Evolutionary conservation across 345 rosid species (phyloP).

Genomic region (Euphorbia lathyris): DNA sequence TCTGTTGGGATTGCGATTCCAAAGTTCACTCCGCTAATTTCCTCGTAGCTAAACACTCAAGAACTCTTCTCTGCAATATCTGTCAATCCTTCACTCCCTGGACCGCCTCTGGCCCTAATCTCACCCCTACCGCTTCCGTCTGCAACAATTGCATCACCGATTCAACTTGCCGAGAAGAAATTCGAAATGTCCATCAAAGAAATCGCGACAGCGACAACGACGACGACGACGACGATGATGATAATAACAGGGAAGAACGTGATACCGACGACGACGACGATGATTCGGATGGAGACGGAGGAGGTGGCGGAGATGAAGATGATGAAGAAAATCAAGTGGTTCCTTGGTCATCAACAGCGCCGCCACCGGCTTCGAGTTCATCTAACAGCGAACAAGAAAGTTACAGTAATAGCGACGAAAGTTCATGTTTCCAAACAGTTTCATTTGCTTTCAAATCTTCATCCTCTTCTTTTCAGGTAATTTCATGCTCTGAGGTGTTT

Average conservation of each 20-base stretch:
- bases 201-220: background rate
- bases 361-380: slow-evolving; percentile 25
- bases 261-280: slow-evolving; percentile 8
- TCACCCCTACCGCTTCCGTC: slow-evolving; percentile 19
- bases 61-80: slow-evolving; percentile 25
- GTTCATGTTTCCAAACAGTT: slow-evolving; percentile 11
- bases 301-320: slow-evolving; percentile 11
- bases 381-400: slow-evolving; percentile 32
- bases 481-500: background rate
- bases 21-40: slow-evolving; percentile 24
- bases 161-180: slow-evolving; percentile 7
- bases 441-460: slow-evolving; percentile 16
- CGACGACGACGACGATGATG: background rate
- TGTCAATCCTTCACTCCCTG: slow-evolving; percentile 26
- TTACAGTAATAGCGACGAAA: slow-evolving; percentile 10
- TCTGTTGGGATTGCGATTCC: slow-evolving; percentile 25
- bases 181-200: background rate
- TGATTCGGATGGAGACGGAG: background rate
- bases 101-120: slow-evolving; percentile 22
- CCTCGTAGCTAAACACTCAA: slow-evolving; percentile 25
- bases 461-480: slow-evolving; percentile 15
- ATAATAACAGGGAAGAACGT: background rate
- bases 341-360: slow-evolving; percentile 29
- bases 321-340: slow-evolving; percentile 54
- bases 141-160: slow-evolving; percentile 14